phyloP scores from a whole-genome alignment of 2,329 filamentous ascomycete genomes.

The Monilinia fructicola region DNA sequence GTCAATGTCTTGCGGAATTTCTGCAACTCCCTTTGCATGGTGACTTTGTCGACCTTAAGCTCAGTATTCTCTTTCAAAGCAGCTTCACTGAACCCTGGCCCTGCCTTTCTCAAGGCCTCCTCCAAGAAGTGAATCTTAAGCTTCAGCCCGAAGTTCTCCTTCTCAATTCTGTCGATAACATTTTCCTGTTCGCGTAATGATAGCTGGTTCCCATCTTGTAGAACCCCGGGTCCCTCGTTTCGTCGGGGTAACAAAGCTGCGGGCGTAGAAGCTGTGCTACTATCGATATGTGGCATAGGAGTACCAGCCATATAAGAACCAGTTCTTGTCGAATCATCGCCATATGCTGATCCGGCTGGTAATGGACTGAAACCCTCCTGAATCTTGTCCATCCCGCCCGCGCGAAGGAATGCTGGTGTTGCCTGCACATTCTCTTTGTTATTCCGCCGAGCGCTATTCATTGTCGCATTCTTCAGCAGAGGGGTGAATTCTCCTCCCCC shows the following conservation, averaged over 20 bases:
- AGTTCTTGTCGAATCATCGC: constrained; percentile 56
- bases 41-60: constrained; percentile 88
- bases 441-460: constrained; percentile 65
- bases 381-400: constrained; percentile 59
- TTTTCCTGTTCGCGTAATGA: constrained; percentile 94
- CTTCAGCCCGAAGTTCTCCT: constrained; percentile 97
- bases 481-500: constrained; percentile 87
- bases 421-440: constrained; percentile 63
- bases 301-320: constrained; percentile 66
- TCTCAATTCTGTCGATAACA: constrained; percentile 92
- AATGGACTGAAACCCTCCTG: constrained; percentile 73
- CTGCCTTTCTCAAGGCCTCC: constrained; percentile 81
- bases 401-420: constrained; percentile 67
- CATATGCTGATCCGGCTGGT: constrained; percentile 68
- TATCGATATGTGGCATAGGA: constrained; percentile 71
- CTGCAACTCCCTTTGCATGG: constrained; percentile 82
- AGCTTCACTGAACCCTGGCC: constrained; percentile 84
- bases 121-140: constrained; percentile 97
- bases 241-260: constrained; percentile 66
- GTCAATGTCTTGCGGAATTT: constrained; percentile 82
- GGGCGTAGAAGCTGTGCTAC: constrained; percentile 79
- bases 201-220: constrained; percentile 85
- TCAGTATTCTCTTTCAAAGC: constrained; percentile 94
- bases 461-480: constrained; percentile 76
- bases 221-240: constrained; percentile 61